These are phyloP conservation scores for Globisporangium radiosum DNA, from an alignment of 352 stramenopile species.

Conservation along the genomic window DNA sequence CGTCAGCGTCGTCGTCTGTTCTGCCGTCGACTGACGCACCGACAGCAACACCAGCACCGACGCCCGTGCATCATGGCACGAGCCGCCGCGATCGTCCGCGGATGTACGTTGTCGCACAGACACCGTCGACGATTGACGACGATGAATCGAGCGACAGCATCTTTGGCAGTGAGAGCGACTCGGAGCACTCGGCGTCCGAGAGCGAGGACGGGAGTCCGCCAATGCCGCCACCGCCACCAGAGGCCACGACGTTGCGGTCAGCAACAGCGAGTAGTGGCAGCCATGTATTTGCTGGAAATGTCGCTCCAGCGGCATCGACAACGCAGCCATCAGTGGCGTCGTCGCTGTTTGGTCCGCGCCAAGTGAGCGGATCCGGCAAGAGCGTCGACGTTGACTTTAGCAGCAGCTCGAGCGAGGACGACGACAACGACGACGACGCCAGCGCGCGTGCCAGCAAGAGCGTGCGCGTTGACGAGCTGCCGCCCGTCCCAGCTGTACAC, in stretches of 20 bases:
- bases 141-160: constrained; percentile 82
- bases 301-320: background rate
- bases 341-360: constrained; percentile 16
- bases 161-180: constrained; percentile 73
- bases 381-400: constrained; percentile 51
- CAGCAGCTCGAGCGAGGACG: constrained; percentile 16
- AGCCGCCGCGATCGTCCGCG: constrained; percentile 48
- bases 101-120: constrained; percentile 69
- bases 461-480: background rate
- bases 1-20: background rate
- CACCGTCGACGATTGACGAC: constrained; percentile 56
- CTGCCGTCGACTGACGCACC: background rate
- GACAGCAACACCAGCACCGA: constrained; percentile 1
- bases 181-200: constrained; percentile 33
- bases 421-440: constrained; percentile 27
- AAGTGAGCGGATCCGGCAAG: constrained; percentile 25
- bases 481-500: constrained; percentile 1
- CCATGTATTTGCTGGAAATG: background rate
- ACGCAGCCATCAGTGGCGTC: background rate
- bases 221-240: constrained; percentile 26
- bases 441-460: background rate
- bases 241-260: constrained; percentile 13
- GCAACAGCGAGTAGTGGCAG: constrained; percentile 10
- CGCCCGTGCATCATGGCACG: background rate
- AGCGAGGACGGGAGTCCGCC: constrained; percentile 34